Evolutionary conservation across 768 basidiomycete genomes (phyloP), one percentile per base, ranked within the genome.

Genomic region (Rhodotorula babjevae): DNA sequence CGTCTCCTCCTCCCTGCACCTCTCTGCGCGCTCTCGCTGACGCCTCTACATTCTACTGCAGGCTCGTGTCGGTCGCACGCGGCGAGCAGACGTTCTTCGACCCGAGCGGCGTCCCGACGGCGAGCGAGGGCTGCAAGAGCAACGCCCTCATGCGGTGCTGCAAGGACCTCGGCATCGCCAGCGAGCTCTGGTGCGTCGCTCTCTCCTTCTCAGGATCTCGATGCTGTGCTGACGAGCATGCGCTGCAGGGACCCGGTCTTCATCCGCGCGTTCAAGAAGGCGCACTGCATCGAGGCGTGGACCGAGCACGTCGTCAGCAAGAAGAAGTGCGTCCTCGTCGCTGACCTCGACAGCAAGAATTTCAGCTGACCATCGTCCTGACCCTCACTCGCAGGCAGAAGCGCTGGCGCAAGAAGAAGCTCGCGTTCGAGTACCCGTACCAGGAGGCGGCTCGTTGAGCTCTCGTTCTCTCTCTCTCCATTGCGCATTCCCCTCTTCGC

Each of bases 71-170:
- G 16, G 88, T 97, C 73, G 90, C 95, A 7, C 85, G 94, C 62
- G 95, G 95, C 44, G 95, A 98, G 82, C 93, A 97, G 76, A 92
- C 96, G 77, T 97, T 93, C 81, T 98, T 97, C 77, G 93, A 94
- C 78, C 89, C 90, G 14, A 85, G 86, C 1, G 92, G 93, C 23
- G 87, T 98, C 62, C 87, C 95, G 3, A 98, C 95, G 0, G 95
- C 95, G 0, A 91, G 90, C 0, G 95, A 98, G 80, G 92, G 89
- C 0, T 92, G 90, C 83, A 98, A 97, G 82, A 92, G 91, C 79
- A 98, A 98, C 74, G 95, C 95, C 1, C 84, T 98, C 44, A 96
- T 97, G 94, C 85, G 95, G 46, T 97, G 95, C 81, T 93, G 92
- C 83, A 98, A 98, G 79, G 95, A 98, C 79, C 83, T 98, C 53